phyloP scores from a whole-genome alignment of 2,329 filamentous ascomycete species.

The Clonostachys byssicola region DNA sequence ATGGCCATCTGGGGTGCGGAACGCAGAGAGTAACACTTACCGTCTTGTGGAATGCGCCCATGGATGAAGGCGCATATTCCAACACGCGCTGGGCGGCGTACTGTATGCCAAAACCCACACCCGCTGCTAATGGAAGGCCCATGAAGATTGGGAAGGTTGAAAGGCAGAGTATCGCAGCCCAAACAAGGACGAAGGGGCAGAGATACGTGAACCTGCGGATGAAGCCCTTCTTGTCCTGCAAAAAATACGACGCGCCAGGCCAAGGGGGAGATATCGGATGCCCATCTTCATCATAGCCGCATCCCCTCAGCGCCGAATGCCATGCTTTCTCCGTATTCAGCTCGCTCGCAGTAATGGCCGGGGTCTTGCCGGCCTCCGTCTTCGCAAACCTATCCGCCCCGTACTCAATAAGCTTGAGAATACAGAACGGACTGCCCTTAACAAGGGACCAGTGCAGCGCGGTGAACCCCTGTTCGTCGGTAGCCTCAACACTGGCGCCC shows the following conservation, averaged over 20 bases:
- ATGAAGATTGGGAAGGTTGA: conserved; percentile 71
- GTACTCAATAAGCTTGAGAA: conserved; percentile 93
- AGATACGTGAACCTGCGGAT: conserved; percentile 85
- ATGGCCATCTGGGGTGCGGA: background rate
- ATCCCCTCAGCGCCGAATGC: conserved; percentile 78
- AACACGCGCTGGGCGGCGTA: conserved; percentile 74
- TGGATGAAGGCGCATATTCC: conserved; percentile 79
- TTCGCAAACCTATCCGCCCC: conserved; percentile 90
- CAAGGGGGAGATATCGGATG: conserved; percentile 67
- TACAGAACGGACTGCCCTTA: conserved; percentile 83
- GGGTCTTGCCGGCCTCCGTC: conserved; percentile 87
- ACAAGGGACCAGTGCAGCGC: conserved; percentile 96
- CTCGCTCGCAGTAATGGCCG: conserved; percentile 77
- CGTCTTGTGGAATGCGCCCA: conserved; percentile 86
- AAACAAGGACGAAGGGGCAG: conserved; percentile 77
- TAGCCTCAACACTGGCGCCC: conserved; percentile 89
- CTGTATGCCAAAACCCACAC: conserved; percentile 67
- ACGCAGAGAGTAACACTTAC: conserved; percentile 38
- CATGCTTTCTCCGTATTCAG: conserved; percentile 83
- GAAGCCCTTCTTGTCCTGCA: conserved; percentile 74
- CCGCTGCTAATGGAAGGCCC: conserved; percentile 67
- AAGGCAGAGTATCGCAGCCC: conserved; percentile 65
- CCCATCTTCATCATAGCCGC: conserved; percentile 77
- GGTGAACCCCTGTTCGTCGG: conserved; percentile 89
- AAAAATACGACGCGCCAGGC: conserved; percentile 65